Evolutionary conservation across 108 stramenopile genomes (phyloP).

Genomic region (Conticribra guillardii): DNA sequence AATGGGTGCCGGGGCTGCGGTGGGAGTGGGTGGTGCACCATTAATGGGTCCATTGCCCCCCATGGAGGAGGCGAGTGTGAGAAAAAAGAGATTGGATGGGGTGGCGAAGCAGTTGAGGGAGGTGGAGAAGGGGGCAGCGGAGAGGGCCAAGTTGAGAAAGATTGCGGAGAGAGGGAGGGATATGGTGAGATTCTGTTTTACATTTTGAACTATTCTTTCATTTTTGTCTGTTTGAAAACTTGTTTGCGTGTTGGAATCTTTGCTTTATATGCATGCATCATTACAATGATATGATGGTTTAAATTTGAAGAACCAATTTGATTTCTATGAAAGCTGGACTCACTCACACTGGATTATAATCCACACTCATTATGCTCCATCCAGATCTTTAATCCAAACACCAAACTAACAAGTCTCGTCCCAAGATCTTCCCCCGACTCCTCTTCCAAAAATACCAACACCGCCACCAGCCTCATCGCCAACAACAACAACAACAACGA

Average conservation of each 20-base stretch:
- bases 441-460: not conserved
- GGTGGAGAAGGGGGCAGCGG: conserved; percentile 50
- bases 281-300: no score
- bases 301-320: no score
- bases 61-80: conserved; percentile 43
- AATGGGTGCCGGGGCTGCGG: conserved; percentile 22
- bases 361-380: conserved; percentile 47
- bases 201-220: not conserved
- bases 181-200: conserved; percentile 13
- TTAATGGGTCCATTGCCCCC: conserved; percentile 22
- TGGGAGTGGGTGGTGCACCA: conserved; percentile 12
- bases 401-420: not conserved
- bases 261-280: no score
- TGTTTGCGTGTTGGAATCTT: no score
- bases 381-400: not conserved
- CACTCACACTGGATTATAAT: no score
- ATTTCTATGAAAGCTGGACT: no score
- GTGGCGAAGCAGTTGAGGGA: conserved; percentile 70
- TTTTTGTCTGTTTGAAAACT: conserved; percentile 7
- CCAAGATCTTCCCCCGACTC: not conserved
- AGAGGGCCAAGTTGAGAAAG: conserved; percentile 46
- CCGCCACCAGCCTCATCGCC: not conserved
- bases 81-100: conserved; percentile 67
- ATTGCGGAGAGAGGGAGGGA: conserved; percentile 33
- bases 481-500: conserved; percentile 48